A percentile compares a stretch with the other conserved stretches of the same genome.
phyloP scores from a whole-genome alignment of 148 eudicot genomes.

The Fagopyrum esculentum region DNA sequence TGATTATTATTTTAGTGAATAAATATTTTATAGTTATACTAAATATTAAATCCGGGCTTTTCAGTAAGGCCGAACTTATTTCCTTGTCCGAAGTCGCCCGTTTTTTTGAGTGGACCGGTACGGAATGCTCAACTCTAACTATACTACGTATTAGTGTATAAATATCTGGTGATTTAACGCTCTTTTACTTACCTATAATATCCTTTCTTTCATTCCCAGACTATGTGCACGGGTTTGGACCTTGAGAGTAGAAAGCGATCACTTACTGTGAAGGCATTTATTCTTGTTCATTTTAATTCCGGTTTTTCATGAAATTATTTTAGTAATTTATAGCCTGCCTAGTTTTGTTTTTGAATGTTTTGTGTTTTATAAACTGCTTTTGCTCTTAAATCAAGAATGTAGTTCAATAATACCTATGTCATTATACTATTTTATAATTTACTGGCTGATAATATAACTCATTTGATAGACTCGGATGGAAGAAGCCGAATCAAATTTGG shows the following conservation, averaged over 20 bases:
- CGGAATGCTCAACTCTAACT: no score
- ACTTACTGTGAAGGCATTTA: background rate
- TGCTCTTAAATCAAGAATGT: background rate
- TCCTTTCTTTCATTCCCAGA: background rate
- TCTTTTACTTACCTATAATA: background rate
- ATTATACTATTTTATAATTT: background rate
- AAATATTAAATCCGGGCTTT: no score
- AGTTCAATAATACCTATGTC: background rate
- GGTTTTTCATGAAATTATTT: no score
- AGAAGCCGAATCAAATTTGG: background rate
- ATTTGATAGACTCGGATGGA: background rate
- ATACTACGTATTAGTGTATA: no score
- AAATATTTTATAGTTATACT: no score
- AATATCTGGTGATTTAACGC: background rate
- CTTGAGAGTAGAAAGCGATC: background rate
- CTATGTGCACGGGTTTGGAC: slow-evolving; percentile 2
- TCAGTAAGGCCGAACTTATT: no score
- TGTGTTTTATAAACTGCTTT: background rate
- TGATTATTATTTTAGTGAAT: no score
- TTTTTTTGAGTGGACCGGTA: no score
- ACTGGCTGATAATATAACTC: background rate
- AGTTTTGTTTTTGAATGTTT: background rate
- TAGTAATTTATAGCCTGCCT: background rate
- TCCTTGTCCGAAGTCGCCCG: no score
- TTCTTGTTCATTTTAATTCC: background rate